Conservation (phyloP, 495 filamentous ascomycete genomes). For the Bryoglossum gracile region DNA sequence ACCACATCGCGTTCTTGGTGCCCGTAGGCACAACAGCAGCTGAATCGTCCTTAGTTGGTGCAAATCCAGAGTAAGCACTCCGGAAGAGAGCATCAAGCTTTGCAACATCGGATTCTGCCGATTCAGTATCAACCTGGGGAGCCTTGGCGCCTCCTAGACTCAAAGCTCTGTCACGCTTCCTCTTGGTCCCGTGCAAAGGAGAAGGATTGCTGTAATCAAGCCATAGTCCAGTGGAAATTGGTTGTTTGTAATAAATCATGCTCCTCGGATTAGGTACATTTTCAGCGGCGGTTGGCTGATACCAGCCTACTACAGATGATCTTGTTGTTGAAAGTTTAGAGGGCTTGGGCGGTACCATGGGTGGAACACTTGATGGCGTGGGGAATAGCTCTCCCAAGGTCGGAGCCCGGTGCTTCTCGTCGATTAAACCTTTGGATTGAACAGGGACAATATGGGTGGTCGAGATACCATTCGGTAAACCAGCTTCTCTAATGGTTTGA, state of each 20-base stretch:
- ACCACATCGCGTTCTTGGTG: constrained; percentile 75
- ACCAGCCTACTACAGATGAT: constrained; percentile 54
- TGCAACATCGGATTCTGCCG: constrained; percentile 46
- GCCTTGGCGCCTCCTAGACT: constrained; percentile 58
- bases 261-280: constrained; percentile 25
- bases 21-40: constrained; percentile 64
- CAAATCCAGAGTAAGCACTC: constrained; percentile 82
- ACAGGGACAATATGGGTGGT: constrained; percentile 60
- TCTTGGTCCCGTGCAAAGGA: constrained; percentile 50
- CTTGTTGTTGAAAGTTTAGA: constrained; percentile 54
- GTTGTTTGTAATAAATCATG: constrained; percentile 49
- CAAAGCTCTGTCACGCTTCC: constrained; percentile 61
- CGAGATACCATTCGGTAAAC: constrained; percentile 66
- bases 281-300: constrained; percentile 41
- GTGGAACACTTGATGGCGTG: constrained; percentile 56
- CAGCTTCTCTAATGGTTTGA: constrained; percentile 49
- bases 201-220: constrained; percentile 58
- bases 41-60: constrained; percentile 74
- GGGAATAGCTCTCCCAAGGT: constrained; percentile 80
- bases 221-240: constrained; percentile 56
- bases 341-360: constrained; percentile 64
- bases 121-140: constrained; percentile 33
- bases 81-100: constrained; percentile 70
- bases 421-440: constrained; percentile 31
- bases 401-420: constrained; percentile 39